phyloP scores from a whole-genome alignment of 106 monocot genomes.

The Cymbidium sinense region DNA sequence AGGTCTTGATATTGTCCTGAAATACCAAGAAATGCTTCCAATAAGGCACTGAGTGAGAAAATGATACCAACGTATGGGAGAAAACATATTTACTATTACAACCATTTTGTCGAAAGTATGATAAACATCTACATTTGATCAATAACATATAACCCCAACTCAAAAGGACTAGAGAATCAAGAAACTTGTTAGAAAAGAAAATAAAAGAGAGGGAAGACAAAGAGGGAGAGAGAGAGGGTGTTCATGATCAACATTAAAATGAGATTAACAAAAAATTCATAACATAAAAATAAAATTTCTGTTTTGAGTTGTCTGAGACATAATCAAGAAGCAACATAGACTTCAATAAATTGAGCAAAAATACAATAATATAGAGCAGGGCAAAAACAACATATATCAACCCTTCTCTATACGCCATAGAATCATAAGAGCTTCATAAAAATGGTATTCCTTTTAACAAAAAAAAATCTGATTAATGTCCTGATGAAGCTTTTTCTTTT shows the following conservation, averaged over 20 bases:
- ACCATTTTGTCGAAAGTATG: neutral
- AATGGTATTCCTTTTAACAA: neutral
- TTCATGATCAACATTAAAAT: neutral
- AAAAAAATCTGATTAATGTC: neutral
- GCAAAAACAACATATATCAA: too few relatives aligned
- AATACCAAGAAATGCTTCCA: slow-evolving; percentile 12
- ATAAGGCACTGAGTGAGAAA: neutral
- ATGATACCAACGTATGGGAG: neutral
- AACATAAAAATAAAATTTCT: neutral
- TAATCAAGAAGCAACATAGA: neutral
- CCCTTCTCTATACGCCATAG: too few relatives aligned
- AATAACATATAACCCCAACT: neutral
- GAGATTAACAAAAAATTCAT: neutral
- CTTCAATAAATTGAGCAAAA: too few relatives aligned
- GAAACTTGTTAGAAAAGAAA: neutral
- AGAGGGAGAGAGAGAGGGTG: neutral
- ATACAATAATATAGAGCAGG: too few relatives aligned
- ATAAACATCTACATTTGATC: neutral
- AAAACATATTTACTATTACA: neutral
- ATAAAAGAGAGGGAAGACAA: neutral
- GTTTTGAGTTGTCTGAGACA: neutral
- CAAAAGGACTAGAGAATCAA: neutral
- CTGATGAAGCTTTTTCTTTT: neutral
- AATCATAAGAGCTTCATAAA: too few relatives aligned
- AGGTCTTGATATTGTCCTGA: slow-evolving; percentile 68